phyloP scores from a whole-genome alignment of 2,329 filamentous ascomycete species.

The Zelopaecilomyces penicillatus region DNA sequence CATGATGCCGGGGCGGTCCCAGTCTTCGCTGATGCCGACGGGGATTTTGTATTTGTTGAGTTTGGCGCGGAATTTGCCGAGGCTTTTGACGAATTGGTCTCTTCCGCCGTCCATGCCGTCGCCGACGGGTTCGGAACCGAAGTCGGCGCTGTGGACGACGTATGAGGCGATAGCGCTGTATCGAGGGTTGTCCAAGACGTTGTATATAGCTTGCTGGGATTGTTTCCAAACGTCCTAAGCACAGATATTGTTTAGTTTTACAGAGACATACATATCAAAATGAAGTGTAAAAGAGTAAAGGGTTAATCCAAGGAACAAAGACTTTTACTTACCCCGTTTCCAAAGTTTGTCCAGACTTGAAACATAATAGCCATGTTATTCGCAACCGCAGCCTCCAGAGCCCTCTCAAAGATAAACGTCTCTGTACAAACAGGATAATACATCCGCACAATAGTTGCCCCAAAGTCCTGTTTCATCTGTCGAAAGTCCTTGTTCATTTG shows the following conservation, averaged over 20 bases:
- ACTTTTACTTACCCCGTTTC: conserved; percentile 10
- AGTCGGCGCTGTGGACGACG: conserved; percentile 14
- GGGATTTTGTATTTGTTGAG: conserved; percentile 10
- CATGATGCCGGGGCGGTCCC: conserved; percentile 14
- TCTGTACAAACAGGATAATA: conserved; percentile 14
- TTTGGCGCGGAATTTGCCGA: conserved; percentile 10
- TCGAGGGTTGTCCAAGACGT: conserved; percentile 11
- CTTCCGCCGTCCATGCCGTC: conserved; percentile 14
- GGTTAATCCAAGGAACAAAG: too few relatives aligned
- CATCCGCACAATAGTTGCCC: conserved; percentile 13
- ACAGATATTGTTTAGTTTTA: conserved; percentile 1
- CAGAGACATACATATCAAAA: neutral
- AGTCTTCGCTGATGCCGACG: conserved; percentile 14
- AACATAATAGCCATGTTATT: conserved; percentile 15
- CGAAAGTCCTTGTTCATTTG: conserved; percentile 13
- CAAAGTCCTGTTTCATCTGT: conserved; percentile 15
- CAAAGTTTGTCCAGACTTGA: conserved; percentile 17
- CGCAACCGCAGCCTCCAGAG: conserved; percentile 11
- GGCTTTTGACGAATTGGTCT: conserved; percentile 9
- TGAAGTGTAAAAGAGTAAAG: too few relatives aligned
- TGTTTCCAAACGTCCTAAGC: conserved; percentile 10
- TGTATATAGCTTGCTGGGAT: conserved; percentile 14
- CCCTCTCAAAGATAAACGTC: conserved; percentile 12
- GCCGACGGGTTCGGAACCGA: conserved; percentile 15
- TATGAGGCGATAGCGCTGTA: conserved; percentile 12